Conservation (phyloP, 345 rosid species). For the Populus deltoides region DNA sequence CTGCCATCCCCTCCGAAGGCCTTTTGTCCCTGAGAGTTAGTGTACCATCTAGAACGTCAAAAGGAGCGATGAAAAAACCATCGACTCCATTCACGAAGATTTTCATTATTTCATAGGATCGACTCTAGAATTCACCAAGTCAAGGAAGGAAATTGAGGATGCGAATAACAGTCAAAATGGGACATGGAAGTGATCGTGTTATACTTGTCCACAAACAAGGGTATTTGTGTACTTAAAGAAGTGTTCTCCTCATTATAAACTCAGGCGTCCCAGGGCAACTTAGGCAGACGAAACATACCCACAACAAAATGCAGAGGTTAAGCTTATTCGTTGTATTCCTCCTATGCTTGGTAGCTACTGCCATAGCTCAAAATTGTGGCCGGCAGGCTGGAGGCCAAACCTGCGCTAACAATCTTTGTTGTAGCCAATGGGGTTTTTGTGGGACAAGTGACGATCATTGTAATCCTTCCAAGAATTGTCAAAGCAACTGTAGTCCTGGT, state of each 20-base stretch:
- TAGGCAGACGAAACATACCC: not conserved
- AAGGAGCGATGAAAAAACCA: too few relatives aligned
- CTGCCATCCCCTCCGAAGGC: not conserved
- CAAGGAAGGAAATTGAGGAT: not conserved
- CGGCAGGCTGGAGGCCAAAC: not conserved
- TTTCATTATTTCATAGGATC: too few relatives aligned
- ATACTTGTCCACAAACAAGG: not conserved
- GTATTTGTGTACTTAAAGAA: not conserved
- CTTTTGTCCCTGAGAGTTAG: not conserved
- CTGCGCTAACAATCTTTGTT: slow-evolving; percentile 20
- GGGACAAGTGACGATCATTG: slow-evolving; percentile 22
- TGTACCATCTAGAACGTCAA: not conserved
- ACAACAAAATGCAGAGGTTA: not conserved
- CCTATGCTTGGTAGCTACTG: not conserved
- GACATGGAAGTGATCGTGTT: not conserved
- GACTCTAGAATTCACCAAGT: not conserved
- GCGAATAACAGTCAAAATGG: not conserved
- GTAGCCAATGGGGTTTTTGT: slow-evolving; percentile 24
- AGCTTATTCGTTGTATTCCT: not conserved
- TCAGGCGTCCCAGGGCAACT: not conserved
- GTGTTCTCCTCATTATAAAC: not conserved
- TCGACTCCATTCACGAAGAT: too few relatives aligned
- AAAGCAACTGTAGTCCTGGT: slow-evolving; percentile 21
- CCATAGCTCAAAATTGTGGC: not conserved
- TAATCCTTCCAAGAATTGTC: slow-evolving; percentile 18